Evolutionary conservation across 345 rosid species (phyloP).

Genomic region (Rubroshorea leprosula): DNA sequence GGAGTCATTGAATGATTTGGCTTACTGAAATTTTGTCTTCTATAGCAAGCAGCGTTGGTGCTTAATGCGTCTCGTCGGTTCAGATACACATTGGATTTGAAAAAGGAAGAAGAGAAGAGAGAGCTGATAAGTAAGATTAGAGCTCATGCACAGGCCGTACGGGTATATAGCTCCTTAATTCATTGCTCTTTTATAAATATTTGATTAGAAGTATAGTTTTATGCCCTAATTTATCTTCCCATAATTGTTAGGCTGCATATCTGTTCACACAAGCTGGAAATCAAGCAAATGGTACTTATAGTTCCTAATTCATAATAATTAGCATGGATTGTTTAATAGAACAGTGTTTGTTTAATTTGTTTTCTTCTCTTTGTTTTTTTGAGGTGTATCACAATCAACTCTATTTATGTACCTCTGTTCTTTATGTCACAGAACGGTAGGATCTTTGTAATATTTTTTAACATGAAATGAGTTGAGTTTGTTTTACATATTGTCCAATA

Average conservation of each 20-base stretch:
- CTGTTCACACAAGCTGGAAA: slow-evolving; percentile 61
- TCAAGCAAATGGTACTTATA: slow-evolving; percentile 44
- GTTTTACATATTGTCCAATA: no score
- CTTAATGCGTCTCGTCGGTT: slow-evolving; percentile 96
- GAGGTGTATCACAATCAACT: neutral
- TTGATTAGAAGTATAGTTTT: neutral
- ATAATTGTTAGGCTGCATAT: slow-evolving; percentile 68
- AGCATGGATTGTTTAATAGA: neutral
- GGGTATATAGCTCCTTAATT: slow-evolving; percentile 38
- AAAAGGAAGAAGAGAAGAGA: slow-evolving; percentile 72
- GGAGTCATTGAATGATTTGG: neutral
- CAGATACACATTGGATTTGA: slow-evolving; percentile 89
- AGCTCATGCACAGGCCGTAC: slow-evolving; percentile 82
- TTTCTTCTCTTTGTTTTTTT: neutral
- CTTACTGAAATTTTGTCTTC: slow-evolving; percentile 7
- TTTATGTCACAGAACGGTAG: no score
- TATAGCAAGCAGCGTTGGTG: slow-evolving; percentile 96
- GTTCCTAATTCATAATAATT: neutral
- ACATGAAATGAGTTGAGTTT: no score
- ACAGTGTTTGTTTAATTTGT: neutral
- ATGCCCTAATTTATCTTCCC: slow-evolving; percentile 16
- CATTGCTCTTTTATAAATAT: neutral
- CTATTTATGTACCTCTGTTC: neutral
- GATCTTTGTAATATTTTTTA: no score
- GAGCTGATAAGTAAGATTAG: slow-evolving; percentile 61